These are phyloP conservation scores for Fusarium sp. DNA, from an alignment of 2,329 filamentous ascomycete species.

Conservation along the genomic window DNA sequence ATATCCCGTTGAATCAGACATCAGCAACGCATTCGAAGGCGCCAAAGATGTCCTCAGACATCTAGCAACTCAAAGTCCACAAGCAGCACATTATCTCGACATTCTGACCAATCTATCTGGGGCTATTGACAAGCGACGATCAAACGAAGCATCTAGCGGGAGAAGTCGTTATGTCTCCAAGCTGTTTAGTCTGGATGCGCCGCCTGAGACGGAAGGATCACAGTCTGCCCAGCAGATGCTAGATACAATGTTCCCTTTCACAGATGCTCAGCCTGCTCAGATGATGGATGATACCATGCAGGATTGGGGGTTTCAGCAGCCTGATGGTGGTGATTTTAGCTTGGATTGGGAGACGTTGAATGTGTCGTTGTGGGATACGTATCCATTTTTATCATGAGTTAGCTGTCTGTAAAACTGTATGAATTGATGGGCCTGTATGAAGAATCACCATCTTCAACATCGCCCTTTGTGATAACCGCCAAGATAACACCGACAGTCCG, in stretches of 20 bases:
- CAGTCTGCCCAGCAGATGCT: neutral
- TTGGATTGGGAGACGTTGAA: slow-evolving; percentile 39
- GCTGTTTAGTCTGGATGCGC: slow-evolving; percentile 27
- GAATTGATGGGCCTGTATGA: neutral
- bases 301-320: slow-evolving; percentile 25
- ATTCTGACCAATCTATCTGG: slow-evolving; percentile 59
- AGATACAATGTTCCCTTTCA: neutral
- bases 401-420: neutral
- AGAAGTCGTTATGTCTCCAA: slow-evolving; percentile 37
- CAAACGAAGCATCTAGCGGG: slow-evolving; percentile 24
- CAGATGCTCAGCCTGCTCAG: neutral
- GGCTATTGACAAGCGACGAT: slow-evolving; percentile 47
- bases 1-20: slow-evolving; percentile 52
- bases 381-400: slow-evolving; percentile 32
- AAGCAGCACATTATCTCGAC: slow-evolving; percentile 65
- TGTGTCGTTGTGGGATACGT: slow-evolving; percentile 39
- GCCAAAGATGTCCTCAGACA: slow-evolving; percentile 59
- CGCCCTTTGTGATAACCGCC: neutral
- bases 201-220: neutral
- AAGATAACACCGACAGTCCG: neutral
- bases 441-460: neutral
- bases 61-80: slow-evolving; percentile 58
- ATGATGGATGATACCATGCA: slow-evolving; percentile 8
- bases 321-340: slow-evolving; percentile 28
- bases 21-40: slow-evolving; percentile 57